Conservation (phyloP, 108 stramenopile genomes). For the Aureococcus anophagefferens region DNA sequence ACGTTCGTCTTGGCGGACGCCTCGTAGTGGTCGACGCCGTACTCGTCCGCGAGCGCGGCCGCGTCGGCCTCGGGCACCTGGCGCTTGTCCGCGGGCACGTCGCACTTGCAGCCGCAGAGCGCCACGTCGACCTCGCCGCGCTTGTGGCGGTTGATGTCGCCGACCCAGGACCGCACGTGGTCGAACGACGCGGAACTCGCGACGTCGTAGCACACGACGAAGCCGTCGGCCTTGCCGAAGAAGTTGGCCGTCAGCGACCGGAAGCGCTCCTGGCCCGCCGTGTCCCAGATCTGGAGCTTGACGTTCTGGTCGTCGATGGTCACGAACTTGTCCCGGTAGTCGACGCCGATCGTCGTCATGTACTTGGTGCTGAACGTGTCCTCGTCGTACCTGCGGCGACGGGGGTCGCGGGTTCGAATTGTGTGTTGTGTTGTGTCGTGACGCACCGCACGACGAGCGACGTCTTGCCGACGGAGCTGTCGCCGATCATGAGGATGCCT, state of each 20-base stretch:
- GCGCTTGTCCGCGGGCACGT: conserved; percentile 1
- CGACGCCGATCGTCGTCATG: conserved; percentile 86
- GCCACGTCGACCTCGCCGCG: conserved; percentile 62
- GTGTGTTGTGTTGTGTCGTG: no score
- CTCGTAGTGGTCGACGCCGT: conserved; percentile 89
- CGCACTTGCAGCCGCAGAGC: conserved; percentile 35
- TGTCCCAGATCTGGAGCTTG: conserved; percentile 79
- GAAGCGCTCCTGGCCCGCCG: conserved; percentile 88
- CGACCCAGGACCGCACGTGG: conserved; percentile 77
- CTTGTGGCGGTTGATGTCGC: conserved; percentile 76
- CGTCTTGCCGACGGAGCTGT: conserved; percentile 76
- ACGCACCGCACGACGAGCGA: conserved; percentile 73
- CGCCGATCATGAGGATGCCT: conserved; percentile 78
- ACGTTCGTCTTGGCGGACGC: conserved; percentile 83
- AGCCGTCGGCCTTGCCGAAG: conserved; percentile 84
- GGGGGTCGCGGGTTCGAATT: no score
- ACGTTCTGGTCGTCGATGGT: conserved; percentile 14
- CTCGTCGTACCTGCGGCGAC: no score
- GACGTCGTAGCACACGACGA: conserved; percentile 80
- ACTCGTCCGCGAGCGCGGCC: conserved; percentile 72
- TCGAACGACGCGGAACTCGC: conserved; percentile 75
- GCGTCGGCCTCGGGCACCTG: conserved; percentile 68
- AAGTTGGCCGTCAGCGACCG: conserved; percentile 82
- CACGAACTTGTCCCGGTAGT: conserved; percentile 87
- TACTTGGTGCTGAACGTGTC: conserved; percentile 83